Evolutionary conservation across 2,329 filamentous ascomycete species (phyloP).

Genomic region (Fusarium coffeatum): DNA sequence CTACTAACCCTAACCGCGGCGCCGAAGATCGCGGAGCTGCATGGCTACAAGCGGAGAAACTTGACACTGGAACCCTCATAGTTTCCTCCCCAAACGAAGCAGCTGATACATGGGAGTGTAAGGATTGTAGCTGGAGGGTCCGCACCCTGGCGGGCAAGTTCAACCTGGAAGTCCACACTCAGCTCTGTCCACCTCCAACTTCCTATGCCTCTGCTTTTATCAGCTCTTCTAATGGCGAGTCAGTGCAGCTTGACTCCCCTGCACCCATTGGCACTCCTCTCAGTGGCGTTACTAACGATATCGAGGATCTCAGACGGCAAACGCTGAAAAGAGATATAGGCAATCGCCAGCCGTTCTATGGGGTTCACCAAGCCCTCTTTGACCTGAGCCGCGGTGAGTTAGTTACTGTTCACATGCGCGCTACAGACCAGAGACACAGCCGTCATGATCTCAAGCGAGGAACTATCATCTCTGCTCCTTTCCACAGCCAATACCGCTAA

Average conservation of each 20-base stretch:
- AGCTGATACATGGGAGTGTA: conserved; percentile 19
- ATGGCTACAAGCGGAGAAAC: conserved; percentile 2
- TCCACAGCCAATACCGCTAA: conserved; percentile 24
- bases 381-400: conserved; percentile 16
- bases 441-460: conserved; percentile 13
- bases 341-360: conserved; percentile 7
- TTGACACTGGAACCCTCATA: conserved; percentile 1
- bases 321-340: conserved; percentile 7
- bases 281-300: background rate
- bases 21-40: background rate
- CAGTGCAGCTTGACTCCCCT: background rate
- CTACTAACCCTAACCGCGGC: background rate
- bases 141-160: conserved; percentile 3
- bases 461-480: conserved; percentile 36
- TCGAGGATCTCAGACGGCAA: background rate
- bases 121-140: conserved; percentile 12
- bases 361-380: conserved; percentile 14
- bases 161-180: background rate
- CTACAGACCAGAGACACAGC: background rate
- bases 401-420: conserved; percentile 19
- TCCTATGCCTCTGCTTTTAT: background rate
- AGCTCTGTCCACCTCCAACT: background rate
- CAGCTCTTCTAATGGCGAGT: background rate
- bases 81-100: background rate
- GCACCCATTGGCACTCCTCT: background rate